Evolutionary conservation across 1,139 yeast genomes (phyloP).

Genomic region (Wickerhamomyces sp.): DNA sequence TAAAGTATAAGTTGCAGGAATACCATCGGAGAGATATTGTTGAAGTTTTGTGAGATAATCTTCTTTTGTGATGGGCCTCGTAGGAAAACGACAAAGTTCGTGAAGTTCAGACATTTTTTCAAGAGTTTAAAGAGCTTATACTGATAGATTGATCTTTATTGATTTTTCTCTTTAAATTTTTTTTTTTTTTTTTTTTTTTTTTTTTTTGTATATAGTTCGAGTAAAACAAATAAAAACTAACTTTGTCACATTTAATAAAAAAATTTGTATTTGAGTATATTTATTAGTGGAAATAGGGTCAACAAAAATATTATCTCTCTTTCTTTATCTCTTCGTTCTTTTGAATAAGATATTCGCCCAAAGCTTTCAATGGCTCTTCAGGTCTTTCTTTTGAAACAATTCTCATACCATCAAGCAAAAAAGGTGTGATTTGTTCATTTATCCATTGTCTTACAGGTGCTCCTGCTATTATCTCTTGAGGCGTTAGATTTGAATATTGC

Average conservation of each 20-base stretch:
- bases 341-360: slow-evolving; percentile 75
- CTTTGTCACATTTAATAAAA: no score
- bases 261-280: no score
- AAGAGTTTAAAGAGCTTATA: no score
- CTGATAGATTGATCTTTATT: no score
- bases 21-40: slow-evolving; percentile 49
- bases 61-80: slow-evolving; percentile 47
- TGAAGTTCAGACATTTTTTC: slow-evolving; percentile 69
- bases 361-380: slow-evolving; percentile 58
- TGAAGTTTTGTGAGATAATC: slow-evolving; percentile 43
- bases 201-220: no score
- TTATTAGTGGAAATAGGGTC: no score
- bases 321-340: no score
- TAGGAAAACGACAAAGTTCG: slow-evolving; percentile 52
- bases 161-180: no score
- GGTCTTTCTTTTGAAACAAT: slow-evolving; percentile 54
- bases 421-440: slow-evolving; percentile 64
- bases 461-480: slow-evolving; percentile 67
- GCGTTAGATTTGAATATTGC: slow-evolving; percentile 5
- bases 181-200: no score
- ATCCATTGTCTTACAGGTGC: slow-evolving; percentile 76
- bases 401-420: slow-evolving; percentile 65
- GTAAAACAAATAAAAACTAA: no score
- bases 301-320: no score
- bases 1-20: slow-evolving; percentile 77